Percentiles rank a stretch among this genome's conserved stretches.
Conservation (phyloP, 768 basidiomycete genomes). For the Agaricus blazei region DNA sequence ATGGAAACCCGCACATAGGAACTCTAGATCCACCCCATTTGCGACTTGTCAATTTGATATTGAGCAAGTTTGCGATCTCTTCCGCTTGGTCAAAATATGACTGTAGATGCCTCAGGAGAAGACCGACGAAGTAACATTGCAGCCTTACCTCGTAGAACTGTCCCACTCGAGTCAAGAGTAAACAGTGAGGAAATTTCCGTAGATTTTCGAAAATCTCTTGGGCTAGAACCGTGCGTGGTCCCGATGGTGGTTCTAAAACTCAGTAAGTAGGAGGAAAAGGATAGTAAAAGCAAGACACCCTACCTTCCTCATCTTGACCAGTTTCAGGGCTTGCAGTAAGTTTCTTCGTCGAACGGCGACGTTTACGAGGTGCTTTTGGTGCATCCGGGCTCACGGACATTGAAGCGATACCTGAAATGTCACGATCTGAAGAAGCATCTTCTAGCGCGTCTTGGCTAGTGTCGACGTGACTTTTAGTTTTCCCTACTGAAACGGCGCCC, state of each 20-base stretch:
- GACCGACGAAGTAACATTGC: neutral
- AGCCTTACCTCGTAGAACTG: constrained; percentile 86
- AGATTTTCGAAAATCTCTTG: constrained; percentile 68
- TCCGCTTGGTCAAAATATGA: constrained; percentile 92
- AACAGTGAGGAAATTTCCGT: constrained; percentile 76
- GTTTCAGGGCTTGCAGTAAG: neutral
- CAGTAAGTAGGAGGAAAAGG: neutral
- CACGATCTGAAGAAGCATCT: too few relatives aligned
- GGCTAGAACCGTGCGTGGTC: constrained; percentile 49
- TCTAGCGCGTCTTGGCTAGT: neutral
- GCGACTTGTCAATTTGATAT: constrained; percentile 78
- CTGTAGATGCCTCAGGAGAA: constrained; percentile 31
- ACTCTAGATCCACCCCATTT: constrained; percentile 67
- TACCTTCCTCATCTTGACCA: neutral
- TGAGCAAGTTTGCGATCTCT: constrained; percentile 69
- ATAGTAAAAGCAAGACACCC: neutral
- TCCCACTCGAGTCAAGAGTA: constrained; percentile 88
- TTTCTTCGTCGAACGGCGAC: constrained; percentile 3
- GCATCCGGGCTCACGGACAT: neutral
- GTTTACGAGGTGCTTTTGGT: neutral
- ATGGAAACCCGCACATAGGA: constrained; percentile 89
- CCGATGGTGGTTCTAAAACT: constrained; percentile 1
- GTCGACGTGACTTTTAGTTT: constrained; percentile 11
- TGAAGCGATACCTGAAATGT: too few relatives aligned
- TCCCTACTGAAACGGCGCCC: neutral